These are phyloP conservation scores for Rauvolfia tetraphylla DNA, from an alignment of 257 asterid genomes.

Conservation along the genomic window DNA sequence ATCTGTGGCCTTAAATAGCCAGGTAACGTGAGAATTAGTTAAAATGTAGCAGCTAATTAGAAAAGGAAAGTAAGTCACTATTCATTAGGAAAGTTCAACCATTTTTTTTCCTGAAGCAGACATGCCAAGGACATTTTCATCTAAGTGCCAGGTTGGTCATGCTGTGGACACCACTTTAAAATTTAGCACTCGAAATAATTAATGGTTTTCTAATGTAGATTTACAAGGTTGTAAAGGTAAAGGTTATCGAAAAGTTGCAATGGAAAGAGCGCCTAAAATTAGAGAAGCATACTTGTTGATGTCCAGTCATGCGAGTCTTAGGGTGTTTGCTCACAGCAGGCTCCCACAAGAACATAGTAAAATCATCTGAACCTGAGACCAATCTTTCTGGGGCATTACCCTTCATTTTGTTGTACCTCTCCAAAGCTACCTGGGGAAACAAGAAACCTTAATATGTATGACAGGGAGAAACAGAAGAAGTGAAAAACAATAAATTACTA, in stretches of 20 bases:
- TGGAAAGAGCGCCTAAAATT: not conserved
- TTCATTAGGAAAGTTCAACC: not conserved
- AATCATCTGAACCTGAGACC: constrained; percentile 97
- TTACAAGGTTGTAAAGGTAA: not conserved
- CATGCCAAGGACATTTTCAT: not conserved
- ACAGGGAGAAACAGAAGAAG: constrained; percentile 3
- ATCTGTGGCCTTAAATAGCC: not conserved
- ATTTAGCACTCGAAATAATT: not conserved
- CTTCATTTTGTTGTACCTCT: constrained; percentile 75
- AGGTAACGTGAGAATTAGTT: not conserved
- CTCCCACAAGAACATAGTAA: constrained; percentile 95
- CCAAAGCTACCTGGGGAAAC: constrained; percentile 69
- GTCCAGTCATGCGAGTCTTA: constrained; percentile 94
- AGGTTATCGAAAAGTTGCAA: not conserved
- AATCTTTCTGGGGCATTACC: constrained; percentile 78
- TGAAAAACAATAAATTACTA: constrained; percentile 8
- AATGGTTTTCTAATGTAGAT: not conserved
- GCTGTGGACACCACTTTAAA: not conserved
- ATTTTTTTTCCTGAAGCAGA: not conserved
- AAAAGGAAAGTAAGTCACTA: not conserved
- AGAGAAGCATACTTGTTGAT: constrained; percentile 64
- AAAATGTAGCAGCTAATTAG: not conserved
- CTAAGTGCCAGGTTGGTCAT: not conserved
- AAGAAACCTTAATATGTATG: constrained; percentile 2
- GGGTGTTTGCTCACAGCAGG: constrained; percentile 75